These are phyloP conservation scores for Nicotiana knightiana DNA, from an alignment of 257 asterid species.

Conservation along the genomic window DNA sequence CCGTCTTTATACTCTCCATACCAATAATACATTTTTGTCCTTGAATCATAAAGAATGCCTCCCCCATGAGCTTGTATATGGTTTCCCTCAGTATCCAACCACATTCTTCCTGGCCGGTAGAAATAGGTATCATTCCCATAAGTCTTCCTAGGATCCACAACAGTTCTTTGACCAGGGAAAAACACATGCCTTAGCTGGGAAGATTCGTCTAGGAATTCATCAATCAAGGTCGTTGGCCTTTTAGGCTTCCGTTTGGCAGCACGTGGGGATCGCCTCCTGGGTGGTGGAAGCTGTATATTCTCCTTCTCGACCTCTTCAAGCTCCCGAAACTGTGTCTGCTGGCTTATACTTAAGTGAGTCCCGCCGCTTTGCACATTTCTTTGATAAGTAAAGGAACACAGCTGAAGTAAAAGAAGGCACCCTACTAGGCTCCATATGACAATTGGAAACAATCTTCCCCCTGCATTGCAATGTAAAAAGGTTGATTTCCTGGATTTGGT, in stretches of 20 bases:
- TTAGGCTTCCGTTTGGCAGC: conserved; percentile 83
- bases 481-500: conserved; percentile 63
- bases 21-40: conserved; percentile 71
- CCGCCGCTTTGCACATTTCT: conserved; percentile 26
- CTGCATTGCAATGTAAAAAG: conserved; percentile 76
- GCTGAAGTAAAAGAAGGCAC: conserved; percentile 51
- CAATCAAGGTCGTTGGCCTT: conserved; percentile 54
- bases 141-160: conserved; percentile 53
- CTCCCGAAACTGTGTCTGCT: conserved; percentile 36
- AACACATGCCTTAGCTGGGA: conserved; percentile 72
- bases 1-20: conserved; percentile 98
- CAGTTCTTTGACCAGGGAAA: conserved; percentile 55
- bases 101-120: conserved; percentile 72
- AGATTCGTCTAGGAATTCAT: conserved; percentile 82
- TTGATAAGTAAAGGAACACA: conserved; percentile 42
- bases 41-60: conserved; percentile 70
- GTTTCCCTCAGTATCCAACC: conserved; percentile 93
- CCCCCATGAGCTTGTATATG: conserved; percentile 99
- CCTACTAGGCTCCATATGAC: conserved; percentile 59
- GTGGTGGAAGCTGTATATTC: conserved; percentile 64
- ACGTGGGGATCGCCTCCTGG: conserved; percentile 72
- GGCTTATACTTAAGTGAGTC: conserved; percentile 18
- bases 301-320: conserved; percentile 82
- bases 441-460: conserved; percentile 47
- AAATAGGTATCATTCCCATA: conserved; percentile 42